These are phyloP conservation scores for Candida schatavii DNA, from an alignment of 805 yeast species.

Conservation along the genomic window DNA sequence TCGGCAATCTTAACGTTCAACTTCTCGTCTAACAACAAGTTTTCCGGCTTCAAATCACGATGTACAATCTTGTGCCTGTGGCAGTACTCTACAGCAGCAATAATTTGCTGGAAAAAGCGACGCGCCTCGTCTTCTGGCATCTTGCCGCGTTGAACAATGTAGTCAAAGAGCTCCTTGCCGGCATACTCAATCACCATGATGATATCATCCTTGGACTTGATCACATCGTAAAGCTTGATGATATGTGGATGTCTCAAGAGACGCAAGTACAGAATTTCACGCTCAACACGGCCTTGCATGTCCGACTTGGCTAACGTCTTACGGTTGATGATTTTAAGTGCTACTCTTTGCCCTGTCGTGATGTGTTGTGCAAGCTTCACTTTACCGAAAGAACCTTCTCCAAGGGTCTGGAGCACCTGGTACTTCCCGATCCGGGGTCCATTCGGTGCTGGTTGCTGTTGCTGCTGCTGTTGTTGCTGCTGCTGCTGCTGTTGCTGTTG, in stretches of 20 bases:
- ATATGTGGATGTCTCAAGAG: slow-evolving; percentile 93
- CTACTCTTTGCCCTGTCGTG: slow-evolving; percentile 89
- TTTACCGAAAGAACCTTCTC: slow-evolving; percentile 96
- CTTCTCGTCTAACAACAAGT: slow-evolving; percentile 81
- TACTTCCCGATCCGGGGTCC: slow-evolving; percentile 71
- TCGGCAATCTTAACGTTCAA: slow-evolving; percentile 94
- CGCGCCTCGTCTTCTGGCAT: slow-evolving; percentile 92
- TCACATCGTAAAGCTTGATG: slow-evolving; percentile 91
- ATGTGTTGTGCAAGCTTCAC: slow-evolving; percentile 89
- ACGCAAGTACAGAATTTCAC: slow-evolving; percentile 88
- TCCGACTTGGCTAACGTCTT: slow-evolving; percentile 91
- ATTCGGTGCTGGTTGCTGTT: neutral
- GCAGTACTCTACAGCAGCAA: slow-evolving; percentile 94
- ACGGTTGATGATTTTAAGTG: slow-evolving; percentile 87
- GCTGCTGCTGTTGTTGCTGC: slow-evolving; percentile 7
- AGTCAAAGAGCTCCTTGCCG: slow-evolving; percentile 93
- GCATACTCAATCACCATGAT: slow-evolving; percentile 97
- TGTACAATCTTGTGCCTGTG: slow-evolving; percentile 96
- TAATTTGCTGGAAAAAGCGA: slow-evolving; percentile 92
- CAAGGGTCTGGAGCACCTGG: slow-evolving; percentile 87
- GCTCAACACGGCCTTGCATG: slow-evolving; percentile 95
- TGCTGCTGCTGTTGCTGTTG: slow-evolving; percentile 11
- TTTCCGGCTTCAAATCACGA: slow-evolving; percentile 95
- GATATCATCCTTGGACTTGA: slow-evolving; percentile 91
- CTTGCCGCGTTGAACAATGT: slow-evolving; percentile 89